Percentiles rank a stretch among this genome's conserved stretches.
Evolutionary conservation across 164 flowering plant genomes (phyloP).

Genomic region (Annona squamosa): DNA sequence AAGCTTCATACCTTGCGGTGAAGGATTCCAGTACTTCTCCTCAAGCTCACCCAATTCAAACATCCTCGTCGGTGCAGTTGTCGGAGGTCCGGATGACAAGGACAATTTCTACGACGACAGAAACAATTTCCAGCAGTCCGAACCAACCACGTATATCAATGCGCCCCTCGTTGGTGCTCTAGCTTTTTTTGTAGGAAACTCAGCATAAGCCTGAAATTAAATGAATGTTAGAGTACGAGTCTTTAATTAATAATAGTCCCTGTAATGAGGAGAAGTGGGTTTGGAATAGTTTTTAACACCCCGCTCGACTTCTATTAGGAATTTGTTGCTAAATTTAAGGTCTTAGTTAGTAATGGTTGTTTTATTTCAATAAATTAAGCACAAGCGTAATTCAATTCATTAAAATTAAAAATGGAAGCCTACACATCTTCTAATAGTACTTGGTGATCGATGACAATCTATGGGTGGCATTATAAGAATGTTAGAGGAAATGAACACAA

Average conservation of each 20-base stretch:
- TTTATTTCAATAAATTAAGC: too few species aligned
- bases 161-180: conserved; percentile 90
- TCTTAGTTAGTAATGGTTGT: too few species aligned
- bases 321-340: too few species aligned
- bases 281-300: neutral
- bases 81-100: conserved; percentile 76
- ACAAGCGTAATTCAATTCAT: too few species aligned
- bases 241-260: neutral
- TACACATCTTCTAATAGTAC: too few species aligned
- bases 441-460: too few species aligned
- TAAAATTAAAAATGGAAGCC: too few species aligned
- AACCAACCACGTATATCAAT: conserved; percentile 94
- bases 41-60: conserved; percentile 73
- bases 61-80: conserved; percentile 67
- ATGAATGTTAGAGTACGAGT: neutral
- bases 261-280: neutral
- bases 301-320: neutral
- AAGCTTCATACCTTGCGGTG: conserved; percentile 43
- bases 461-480: too few species aligned
- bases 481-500: too few species aligned
- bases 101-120: conserved; percentile 72
- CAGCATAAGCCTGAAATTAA: neutral
- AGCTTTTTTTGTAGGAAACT: conserved; percentile 47
- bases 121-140: conserved; percentile 74
- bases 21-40: conserved; percentile 57